A percentile compares a stretch with the other conserved stretches of the same genome.
These are phyloP conservation scores for Geosmithia morbida DNA, from an alignment of 2,329 filamentous ascomycete genomes.

Conservation along the genomic window DNA sequence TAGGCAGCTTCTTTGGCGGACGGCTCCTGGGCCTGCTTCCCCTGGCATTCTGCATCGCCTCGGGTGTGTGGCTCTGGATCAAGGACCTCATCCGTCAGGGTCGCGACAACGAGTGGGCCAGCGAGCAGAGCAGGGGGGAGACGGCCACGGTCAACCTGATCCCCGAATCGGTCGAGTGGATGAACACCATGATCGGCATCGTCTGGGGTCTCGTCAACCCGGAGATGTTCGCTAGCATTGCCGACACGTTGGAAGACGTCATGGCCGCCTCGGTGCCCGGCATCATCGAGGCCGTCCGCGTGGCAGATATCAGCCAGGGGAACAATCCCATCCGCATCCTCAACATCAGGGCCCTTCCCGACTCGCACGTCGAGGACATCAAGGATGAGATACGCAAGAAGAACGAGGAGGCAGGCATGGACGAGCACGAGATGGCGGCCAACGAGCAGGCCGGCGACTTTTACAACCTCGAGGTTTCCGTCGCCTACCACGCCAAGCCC, in stretches of 20 bases:
- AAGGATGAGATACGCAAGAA: constrained; percentile 67
- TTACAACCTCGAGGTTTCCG: constrained; percentile 82
- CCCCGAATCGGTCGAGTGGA: constrained; percentile 88
- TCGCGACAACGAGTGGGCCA: constrained; percentile 73
- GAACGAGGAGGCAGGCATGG: constrained; percentile 66
- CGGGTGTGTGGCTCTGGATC: constrained; percentile 77
- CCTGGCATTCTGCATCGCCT: constrained; percentile 54
- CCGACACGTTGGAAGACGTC: constrained; percentile 74
- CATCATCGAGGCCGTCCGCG: constrained; percentile 85
- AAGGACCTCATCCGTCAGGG: constrained; percentile 77
- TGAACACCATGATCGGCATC: constrained; percentile 76
- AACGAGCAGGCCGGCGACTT: constrained; percentile 84
- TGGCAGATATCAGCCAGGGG: constrained; percentile 90
- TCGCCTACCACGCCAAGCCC: constrained; percentile 82
- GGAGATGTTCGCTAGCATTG: constrained; percentile 82
- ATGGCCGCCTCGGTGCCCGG: constrained; percentile 93
- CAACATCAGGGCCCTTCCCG: constrained; percentile 68
- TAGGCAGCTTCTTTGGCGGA: constrained; percentile 71
- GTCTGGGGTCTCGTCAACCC: constrained; percentile 90
- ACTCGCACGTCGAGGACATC: constrained; percentile 65
- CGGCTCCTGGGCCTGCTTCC: constrained; percentile 64
- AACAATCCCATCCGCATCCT: constrained; percentile 81
- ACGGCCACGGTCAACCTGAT: constrained; percentile 79
- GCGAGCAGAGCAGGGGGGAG: constrained; percentile 72
- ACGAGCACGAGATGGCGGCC: constrained; percentile 74